Evolutionary conservation across 1,139 yeast genomes (phyloP), one percentile per base, ranked within the genome.

Genomic region (Taphrina wiesneri): DNA sequence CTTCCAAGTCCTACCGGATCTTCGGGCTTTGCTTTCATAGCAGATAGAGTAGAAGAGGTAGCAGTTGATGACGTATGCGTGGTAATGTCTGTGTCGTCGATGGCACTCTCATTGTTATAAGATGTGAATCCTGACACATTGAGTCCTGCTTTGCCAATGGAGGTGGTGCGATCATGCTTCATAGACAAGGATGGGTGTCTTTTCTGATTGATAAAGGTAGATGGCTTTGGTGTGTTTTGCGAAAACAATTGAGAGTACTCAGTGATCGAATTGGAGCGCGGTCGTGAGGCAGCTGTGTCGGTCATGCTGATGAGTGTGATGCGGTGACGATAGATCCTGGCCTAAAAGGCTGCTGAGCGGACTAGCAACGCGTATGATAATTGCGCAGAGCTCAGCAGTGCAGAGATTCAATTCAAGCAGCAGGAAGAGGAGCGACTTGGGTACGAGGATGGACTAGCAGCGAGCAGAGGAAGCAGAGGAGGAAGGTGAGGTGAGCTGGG

Each of bases 121-220:
- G 43, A 6, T 13, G 54, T 21, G 26, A 47, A 30, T 23, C 47
- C 39, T 11, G 51, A 13, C 21, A 60, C 39, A 28, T 52, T 53
- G 43, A 52, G 41, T 4, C 56, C 57, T 15, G 52, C 26, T 13
- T 41, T 53, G 39, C 64, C 49, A 39, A 60, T 28, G 1, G 57
- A 52, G 6, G 51, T 30, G 13, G 63, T 25, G n/a, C 63, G 54
- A 21, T 60, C 64, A n/a, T 53, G 49, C 36, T 54, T 32, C 64
- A 60, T 60, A 25, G 64, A 49, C 49, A 60, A 54, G 13, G 64
- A 60, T 11, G 64, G 64, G 43, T 60, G 64, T 36, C 64, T 36
- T 41, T 52, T 60, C 45, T 60, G 56, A 25, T 26, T 28, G n/a
- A 60, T 28, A 46, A 60, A 39, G 51, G n/a, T 51, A 2, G 57